These are phyloP conservation scores for Pseudogymnoascus pannorum DNA, from an alignment of 2,329 filamentous ascomycete genomes.

Conservation along the genomic window DNA sequence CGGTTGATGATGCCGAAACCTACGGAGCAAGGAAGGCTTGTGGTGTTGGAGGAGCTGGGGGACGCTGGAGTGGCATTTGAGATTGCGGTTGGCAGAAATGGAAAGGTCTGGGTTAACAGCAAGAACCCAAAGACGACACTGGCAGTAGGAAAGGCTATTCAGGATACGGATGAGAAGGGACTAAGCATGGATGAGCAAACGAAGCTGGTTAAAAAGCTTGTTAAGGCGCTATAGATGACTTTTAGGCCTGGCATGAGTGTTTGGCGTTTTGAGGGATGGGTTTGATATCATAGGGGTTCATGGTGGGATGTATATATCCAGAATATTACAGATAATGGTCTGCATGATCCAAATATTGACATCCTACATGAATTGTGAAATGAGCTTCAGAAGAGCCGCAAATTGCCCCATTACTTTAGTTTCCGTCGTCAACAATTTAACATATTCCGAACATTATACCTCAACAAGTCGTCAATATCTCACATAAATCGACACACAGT, in stretches of 20 bases:
- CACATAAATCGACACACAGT: background rate
- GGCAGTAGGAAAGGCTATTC: slow-evolving; percentile 69
- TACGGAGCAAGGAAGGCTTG: slow-evolving; percentile 54
- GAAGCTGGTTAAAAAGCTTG: slow-evolving; percentile 59
- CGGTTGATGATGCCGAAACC: slow-evolving; percentile 62
- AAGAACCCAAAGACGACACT: slow-evolving; percentile 66
- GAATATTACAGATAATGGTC: background rate
- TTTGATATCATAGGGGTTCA: slow-evolving; percentile 1
- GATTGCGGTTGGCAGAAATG: slow-evolving; percentile 88
- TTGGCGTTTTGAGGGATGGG: background rate
- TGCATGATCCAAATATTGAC: background rate
- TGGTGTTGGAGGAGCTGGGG: slow-evolving; percentile 73
- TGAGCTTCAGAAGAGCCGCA: background rate
- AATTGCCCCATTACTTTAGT: background rate
- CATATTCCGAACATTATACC: background rate
- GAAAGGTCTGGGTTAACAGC: slow-evolving; percentile 84
- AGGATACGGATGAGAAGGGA: slow-evolving; percentile 64
- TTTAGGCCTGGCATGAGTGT: background rate
- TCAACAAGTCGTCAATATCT: background rate
- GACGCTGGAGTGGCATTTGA: slow-evolving; percentile 76
- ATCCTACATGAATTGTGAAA: background rate
- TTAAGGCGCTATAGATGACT: slow-evolving; percentile 36
- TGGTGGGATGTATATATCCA: background rate
- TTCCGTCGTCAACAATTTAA: background rate
- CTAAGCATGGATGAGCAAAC: slow-evolving; percentile 60